A percentile compares a stretch with the other conserved stretches of the same genome.
phyloP scores from a whole-genome alignment of 257 asterid genomes.

The Paulownia fortunei region DNA sequence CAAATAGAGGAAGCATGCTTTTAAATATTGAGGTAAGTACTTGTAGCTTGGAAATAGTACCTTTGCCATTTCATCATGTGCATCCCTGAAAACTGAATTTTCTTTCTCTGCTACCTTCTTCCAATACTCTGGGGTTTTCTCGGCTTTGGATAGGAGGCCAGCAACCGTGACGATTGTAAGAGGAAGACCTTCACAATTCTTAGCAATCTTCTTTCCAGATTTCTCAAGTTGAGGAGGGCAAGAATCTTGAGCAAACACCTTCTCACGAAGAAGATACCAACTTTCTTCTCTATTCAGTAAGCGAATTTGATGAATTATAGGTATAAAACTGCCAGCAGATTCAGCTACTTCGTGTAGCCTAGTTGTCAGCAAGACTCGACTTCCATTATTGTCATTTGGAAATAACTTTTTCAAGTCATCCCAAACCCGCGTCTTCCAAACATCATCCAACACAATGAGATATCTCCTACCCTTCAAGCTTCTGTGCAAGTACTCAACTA shows the following conservation, averaged over 20 bases:
- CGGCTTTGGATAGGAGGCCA: slow-evolving; percentile 1
- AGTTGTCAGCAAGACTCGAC: background rate
- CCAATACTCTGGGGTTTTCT: slow-evolving; percentile 13
- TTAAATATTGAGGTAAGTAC: slow-evolving; percentile 28
- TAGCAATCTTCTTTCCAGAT: no score
- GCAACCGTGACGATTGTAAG: slow-evolving; percentile 27
- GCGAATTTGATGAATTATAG: background rate
- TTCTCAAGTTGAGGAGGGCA: background rate
- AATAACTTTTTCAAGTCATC: background rate
- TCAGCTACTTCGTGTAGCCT: background rate
- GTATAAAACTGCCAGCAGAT: no score
- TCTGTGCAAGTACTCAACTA: no score
- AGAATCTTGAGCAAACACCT: background rate
- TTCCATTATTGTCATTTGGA: background rate
- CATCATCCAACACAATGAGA: background rate
- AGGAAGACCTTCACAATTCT: slow-evolving; percentile 30
- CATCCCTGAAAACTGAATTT: background rate
- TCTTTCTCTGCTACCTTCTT: background rate
- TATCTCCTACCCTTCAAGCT: background rate
- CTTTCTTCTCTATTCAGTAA: background rate
- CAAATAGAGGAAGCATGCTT: slow-evolving; percentile 31
- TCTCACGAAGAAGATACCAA: background rate
- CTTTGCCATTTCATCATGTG: background rate
- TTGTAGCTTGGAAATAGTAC: slow-evolving; percentile 30
- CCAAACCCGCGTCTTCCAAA: background rate